Evolutionary conservation across 352 stramenopile genomes (phyloP).

Genomic region (Phytophthora aleatoria): DNA sequence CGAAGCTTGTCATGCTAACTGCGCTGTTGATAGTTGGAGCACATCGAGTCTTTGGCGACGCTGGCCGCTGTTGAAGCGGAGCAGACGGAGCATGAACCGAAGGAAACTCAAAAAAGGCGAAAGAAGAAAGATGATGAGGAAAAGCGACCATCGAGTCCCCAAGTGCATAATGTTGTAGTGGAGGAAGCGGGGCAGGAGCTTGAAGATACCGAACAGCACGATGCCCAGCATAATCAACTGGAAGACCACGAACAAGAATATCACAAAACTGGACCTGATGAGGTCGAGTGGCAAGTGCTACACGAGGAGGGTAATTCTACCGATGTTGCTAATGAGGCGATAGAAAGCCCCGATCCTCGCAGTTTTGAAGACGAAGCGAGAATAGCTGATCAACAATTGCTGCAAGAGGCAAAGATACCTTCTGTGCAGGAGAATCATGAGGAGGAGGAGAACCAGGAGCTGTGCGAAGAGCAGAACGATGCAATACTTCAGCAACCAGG

Average conservation of each 20-base stretch:
- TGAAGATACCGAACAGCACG: slow-evolving; percentile 1
- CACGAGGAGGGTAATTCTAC: background rate
- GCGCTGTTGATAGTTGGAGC: slow-evolving; percentile 39
- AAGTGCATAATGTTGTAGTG: background rate
- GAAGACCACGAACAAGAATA: slow-evolving; percentile 3
- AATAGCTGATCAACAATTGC: background rate
- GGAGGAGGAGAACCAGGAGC: slow-evolving; percentile 3
- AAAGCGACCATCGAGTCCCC: background rate
- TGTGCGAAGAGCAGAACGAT: background rate
- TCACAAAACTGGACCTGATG: background rate
- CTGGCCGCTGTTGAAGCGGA: slow-evolving; percentile 24
- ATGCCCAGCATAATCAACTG: background rate
- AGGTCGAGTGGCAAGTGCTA: background rate
- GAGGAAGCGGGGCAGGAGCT: background rate
- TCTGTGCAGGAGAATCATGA: background rate
- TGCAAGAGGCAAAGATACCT: background rate
- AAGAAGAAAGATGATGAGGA: slow-evolving; percentile 4
- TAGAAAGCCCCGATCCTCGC: too few species aligned
- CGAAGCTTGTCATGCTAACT: slow-evolving; percentile 3
- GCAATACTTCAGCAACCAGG: background rate
- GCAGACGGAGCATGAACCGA: background rate
- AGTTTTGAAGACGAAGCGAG: background rate
- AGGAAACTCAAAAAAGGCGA: background rate
- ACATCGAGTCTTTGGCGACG: slow-evolving; percentile 53
- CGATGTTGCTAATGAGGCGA: background rate